These are phyloP conservation scores for Fusarium sp. DNA, from an alignment of 2,329 filamentous ascomycete species.

Conservation along the genomic window DNA sequence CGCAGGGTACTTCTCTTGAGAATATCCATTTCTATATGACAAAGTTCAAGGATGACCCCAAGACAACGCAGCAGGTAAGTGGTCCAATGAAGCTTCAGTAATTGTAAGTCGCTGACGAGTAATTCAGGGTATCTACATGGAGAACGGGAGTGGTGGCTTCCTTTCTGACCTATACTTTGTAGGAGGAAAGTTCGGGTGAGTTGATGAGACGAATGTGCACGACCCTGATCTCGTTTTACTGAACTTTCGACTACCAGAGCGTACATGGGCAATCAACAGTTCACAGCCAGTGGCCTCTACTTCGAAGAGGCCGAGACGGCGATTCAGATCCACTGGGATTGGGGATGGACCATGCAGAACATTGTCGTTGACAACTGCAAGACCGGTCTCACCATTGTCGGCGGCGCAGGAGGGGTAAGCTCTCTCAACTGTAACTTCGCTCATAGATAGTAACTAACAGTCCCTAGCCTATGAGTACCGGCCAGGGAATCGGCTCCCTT, in stretches of 20 bases:
- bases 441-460: accelerated
- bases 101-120: accelerated
- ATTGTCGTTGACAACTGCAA: constrained; percentile 68
- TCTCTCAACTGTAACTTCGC: accelerated
- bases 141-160: constrained; percentile 52
- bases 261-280: constrained; percentile 68
- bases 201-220: accelerated
- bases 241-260: constrained; percentile 14
- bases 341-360: constrained; percentile 78
- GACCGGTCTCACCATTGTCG: constrained; percentile 62
- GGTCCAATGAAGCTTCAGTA: accelerated
- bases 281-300: constrained; percentile 71
- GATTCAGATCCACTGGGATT: constrained; percentile 77
- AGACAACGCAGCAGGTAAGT: constrained; percentile 39
- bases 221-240: neutral
- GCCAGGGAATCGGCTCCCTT: constrained; percentile 31
- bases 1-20: constrained; percentile 63
- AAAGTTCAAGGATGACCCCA: constrained; percentile 36
- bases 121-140: constrained; percentile 23
- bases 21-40: constrained; percentile 56
- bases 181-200: constrained; percentile 59
- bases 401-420: constrained; percentile 7
- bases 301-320: constrained; percentile 72
- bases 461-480: neutral
- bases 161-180: constrained; percentile 70